Percentiles rank a stretch among this genome's conserved stretches.
Conservation (phyloP, 495 filamentous ascomycete species). For the Trichoderma asperelloides region DNA sequence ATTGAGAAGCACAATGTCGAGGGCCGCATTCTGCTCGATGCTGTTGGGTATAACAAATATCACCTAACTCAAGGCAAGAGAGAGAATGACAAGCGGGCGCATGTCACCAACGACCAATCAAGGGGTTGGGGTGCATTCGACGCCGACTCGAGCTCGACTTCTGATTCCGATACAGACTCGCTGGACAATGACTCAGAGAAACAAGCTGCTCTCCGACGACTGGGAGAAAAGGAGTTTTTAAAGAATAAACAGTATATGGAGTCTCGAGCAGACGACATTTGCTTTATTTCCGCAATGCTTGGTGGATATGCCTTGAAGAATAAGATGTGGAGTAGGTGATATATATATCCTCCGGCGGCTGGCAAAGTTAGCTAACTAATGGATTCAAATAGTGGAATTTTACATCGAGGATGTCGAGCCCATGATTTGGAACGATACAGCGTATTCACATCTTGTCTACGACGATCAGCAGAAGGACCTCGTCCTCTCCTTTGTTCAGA, state of each 20-base stretch:
- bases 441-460: slow-evolving; percentile 30
- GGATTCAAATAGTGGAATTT: slow-evolving; percentile 17
- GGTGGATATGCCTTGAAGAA: slow-evolving; percentile 32
- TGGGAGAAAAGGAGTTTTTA: slow-evolving; percentile 19
- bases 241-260: slow-evolving; percentile 21
- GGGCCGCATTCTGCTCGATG: slow-evolving; percentile 28
- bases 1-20: slow-evolving; percentile 22
- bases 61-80: slow-evolving; percentile 22
- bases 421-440: slow-evolving; percentile 28
- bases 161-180: neutral
- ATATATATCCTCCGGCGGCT: neutral
- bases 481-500: slow-evolving; percentile 32
- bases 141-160: neutral
- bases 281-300: slow-evolving; percentile 28
- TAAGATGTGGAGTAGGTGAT: slow-evolving; percentile 24
- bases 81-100: slow-evolving; percentile 14
- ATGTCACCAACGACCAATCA: neutral
- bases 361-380: neutral
- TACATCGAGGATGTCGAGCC: slow-evolving; percentile 27
- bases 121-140: neutral
- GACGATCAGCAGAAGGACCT: slow-evolving; percentile 32
- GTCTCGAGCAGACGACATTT: slow-evolving; percentile 19
- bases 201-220: slow-evolving; percentile 1
- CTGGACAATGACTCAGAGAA: neutral
- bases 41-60: slow-evolving; percentile 29